These are phyloP conservation scores for Heliocybe sulcata DNA, from an alignment of 1,284 basidiomycete genomes.

Conservation along the genomic window DNA sequence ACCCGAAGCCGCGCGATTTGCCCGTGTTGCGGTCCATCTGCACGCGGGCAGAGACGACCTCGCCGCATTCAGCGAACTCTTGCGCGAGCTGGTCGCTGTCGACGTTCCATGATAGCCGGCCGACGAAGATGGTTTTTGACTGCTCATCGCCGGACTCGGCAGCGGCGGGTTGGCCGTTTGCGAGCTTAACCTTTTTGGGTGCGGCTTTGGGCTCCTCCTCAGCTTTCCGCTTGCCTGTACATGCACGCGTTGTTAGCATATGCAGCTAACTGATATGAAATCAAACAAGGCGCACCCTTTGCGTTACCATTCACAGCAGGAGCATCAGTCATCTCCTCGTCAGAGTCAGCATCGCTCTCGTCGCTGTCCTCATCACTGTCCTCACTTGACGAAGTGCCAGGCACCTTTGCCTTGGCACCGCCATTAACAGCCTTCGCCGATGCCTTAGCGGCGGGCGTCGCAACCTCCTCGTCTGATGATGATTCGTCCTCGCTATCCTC, in stretches of 20 bases:
- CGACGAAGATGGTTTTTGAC: slow-evolving; percentile 84
- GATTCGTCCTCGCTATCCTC: slow-evolving; percentile 12
- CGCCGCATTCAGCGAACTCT: slow-evolving; percentile 88
- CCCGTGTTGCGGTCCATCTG: slow-evolving; percentile 88
- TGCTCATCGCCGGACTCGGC: slow-evolving; percentile 34
- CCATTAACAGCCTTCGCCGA: slow-evolving; percentile 13
- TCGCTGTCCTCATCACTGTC: slow-evolving; percentile 23
- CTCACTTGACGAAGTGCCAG: slow-evolving; percentile 16
- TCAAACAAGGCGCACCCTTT: slow-evolving; percentile 28
- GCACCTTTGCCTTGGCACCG: slow-evolving; percentile 17
- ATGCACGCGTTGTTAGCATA: slow-evolving; percentile 2
- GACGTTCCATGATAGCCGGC: slow-evolving; percentile 93
- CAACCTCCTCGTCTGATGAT: slow-evolving; percentile 15
- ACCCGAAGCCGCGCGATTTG: slow-evolving; percentile 89
- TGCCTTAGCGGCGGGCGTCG: slow-evolving; percentile 15
- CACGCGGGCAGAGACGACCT: slow-evolving; percentile 83
- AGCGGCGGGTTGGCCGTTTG: slow-evolving; percentile 42
- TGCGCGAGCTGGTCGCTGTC: slow-evolving; percentile 94
- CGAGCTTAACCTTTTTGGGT: slow-evolving; percentile 81
- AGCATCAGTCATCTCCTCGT: slow-evolving; percentile 53
- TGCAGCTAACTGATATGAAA: not conserved
- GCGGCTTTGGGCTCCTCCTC: slow-evolving; percentile 53
- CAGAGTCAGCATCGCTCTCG: slow-evolving; percentile 40
- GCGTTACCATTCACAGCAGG: slow-evolving; percentile 25
- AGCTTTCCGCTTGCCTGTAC: slow-evolving; percentile 80